A percentile compares a stretch with the other conserved stretches of the same genome.
phyloP scores from a whole-genome alignment of 805 yeast genomes.

The Metschnikowia picachoensis region DNA sequence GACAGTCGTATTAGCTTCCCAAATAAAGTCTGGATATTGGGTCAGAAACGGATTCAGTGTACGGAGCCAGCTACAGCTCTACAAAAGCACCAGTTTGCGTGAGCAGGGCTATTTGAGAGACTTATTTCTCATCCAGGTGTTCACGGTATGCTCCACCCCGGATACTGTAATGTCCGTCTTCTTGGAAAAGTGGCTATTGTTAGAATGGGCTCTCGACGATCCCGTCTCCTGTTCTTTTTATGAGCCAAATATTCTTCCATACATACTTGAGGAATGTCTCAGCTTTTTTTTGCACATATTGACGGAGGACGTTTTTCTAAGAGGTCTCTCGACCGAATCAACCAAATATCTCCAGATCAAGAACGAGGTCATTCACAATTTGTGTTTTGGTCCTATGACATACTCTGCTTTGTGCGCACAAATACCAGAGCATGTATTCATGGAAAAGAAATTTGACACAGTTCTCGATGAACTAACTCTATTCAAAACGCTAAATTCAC shows the following conservation, averaged over 20 bases:
- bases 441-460: slow-evolving; percentile 69
- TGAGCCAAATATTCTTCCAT: slow-evolving; percentile 48
- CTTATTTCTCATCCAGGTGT: slow-evolving; percentile 66
- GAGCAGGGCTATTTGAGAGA: slow-evolving; percentile 84
- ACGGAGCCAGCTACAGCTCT: slow-evolving; percentile 73
- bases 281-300: slow-evolving; percentile 63
- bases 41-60: slow-evolving; percentile 88
- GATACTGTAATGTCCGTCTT: slow-evolving; percentile 54
- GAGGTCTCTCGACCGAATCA: slow-evolving; percentile 45
- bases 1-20: slow-evolving; percentile 72
- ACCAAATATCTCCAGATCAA: slow-evolving; percentile 49
- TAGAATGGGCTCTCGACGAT: slow-evolving; percentile 27
- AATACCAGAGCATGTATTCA: slow-evolving; percentile 71
- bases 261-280: slow-evolving; percentile 77
- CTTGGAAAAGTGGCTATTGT: slow-evolving; percentile 66
- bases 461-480: slow-evolving; percentile 32
- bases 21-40: slow-evolving; percentile 88
- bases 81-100: slow-evolving; percentile 71
- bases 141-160: slow-evolving; percentile 48
- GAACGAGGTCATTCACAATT: slow-evolving; percentile 73
- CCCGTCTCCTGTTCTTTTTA: slow-evolving; percentile 17
- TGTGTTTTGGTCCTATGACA: slow-evolving; percentile 71
- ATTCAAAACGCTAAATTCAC: slow-evolving; percentile 30
- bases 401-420: slow-evolving; percentile 65
- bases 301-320: slow-evolving; percentile 61